Evolutionary conservation across 1,284 basidiomycete species (phyloP).

Genomic region (Quambalaria eucalypti): DNA sequence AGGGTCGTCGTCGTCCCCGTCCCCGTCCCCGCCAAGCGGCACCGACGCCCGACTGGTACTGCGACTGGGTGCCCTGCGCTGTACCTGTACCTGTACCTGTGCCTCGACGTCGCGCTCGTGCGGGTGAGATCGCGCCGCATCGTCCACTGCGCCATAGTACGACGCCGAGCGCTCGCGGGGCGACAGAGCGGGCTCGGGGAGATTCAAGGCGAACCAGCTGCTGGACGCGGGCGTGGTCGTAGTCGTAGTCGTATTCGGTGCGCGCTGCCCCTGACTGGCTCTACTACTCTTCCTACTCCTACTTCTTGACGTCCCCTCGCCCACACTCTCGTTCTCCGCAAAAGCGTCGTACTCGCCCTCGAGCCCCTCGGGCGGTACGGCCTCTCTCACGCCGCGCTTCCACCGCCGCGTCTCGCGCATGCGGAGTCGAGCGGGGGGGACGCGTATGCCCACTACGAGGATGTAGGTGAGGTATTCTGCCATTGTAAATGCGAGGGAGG

Average conservation of each 20-base stretch:
- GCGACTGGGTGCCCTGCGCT: neutral
- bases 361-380: neutral
- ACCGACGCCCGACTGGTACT: neutral
- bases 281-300: neutral
- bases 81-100: neutral
- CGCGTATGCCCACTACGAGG: neutral
- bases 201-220: no score
- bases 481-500: neutral
- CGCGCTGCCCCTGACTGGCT: neutral
- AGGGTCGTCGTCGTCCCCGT: neutral
- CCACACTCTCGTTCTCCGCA: neutral
- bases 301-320: neutral
- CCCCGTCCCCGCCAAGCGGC: neutral
- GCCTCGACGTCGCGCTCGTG: neutral
- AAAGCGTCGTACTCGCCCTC: neutral
- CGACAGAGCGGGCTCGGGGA: no score
- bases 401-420: neutral
- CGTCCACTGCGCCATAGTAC: no score
- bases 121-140: neutral
- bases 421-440: neutral
- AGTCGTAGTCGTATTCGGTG: no score
- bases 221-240: no score
- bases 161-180: no score
- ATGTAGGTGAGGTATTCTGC: neutral
- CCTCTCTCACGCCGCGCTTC: neutral